phyloP scores from a whole-genome alignment of 2,329 filamentous ascomycete genomes.

The Venturia carpophila region DNA sequence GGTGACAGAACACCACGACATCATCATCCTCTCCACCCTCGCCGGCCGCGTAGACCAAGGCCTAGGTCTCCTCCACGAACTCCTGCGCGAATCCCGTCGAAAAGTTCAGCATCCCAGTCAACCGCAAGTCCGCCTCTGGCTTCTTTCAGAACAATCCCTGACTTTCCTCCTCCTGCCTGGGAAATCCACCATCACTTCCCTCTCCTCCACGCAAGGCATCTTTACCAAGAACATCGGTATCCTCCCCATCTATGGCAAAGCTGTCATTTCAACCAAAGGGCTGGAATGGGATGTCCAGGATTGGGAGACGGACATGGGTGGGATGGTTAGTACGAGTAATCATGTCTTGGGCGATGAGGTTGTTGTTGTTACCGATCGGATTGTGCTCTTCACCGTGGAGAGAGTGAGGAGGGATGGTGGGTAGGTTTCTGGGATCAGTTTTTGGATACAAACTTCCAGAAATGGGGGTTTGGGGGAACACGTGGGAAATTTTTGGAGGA shows the following conservation, averaged over 20 bases:
- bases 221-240: slow-evolving; percentile 81
- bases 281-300: slow-evolving; percentile 84
- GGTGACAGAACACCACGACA: slow-evolving; percentile 36
- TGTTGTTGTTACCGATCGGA: slow-evolving; percentile 32
- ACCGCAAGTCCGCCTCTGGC: slow-evolving; percentile 48
- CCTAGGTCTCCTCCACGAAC: slow-evolving; percentile 78
- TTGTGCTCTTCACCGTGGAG: slow-evolving; percentile 43
- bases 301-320: slow-evolving; percentile 57
- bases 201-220: slow-evolving; percentile 26
- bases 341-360: slow-evolving; percentile 37
- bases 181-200: slow-evolving; percentile 50
- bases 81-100: slow-evolving; percentile 49
- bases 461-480: not conserved
- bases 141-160: slow-evolving; percentile 73
- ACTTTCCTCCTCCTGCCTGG: slow-evolving; percentile 71
- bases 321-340: slow-evolving; percentile 44
- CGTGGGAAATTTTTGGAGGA: too few species aligned
- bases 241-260: slow-evolving; percentile 71
- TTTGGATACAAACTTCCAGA: not conserved
- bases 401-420: not conserved
- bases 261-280: slow-evolving; percentile 69
- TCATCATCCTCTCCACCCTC: slow-evolving; percentile 77
- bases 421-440: not conserved
- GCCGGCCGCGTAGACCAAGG: slow-evolving; percentile 90
- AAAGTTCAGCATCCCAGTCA: too few species aligned